Percentiles rank a stretch among this genome's conserved stretches.
These are phyloP conservation scores for Mimosa bimucronata DNA, from an alignment of 306 rosid species.

Conservation along the genomic window DNA sequence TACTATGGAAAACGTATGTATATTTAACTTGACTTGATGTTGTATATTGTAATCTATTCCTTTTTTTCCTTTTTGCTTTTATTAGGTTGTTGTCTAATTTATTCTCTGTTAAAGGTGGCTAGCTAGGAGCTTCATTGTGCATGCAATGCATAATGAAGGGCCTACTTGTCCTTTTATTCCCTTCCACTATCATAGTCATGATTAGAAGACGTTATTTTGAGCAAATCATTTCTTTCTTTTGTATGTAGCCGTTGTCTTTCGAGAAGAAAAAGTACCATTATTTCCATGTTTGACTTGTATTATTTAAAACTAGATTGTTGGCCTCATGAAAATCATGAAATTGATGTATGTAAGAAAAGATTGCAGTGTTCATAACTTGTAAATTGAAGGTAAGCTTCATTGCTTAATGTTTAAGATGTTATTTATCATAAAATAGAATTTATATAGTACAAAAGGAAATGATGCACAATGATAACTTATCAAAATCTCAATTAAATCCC, in stretches of 20 bases:
- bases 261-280: not conserved
- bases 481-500: too few relatives aligned
- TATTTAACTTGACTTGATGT: constrained; percentile 41
- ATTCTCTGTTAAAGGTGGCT: not conserved
- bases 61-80: not conserved
- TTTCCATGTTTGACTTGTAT: not conserved
- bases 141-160: constrained; percentile 24
- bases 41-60: constrained; percentile 41
- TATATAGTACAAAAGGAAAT: too few relatives aligned
- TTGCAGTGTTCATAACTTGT: too few relatives aligned
- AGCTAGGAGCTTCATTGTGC: not conserved
- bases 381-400: not conserved
- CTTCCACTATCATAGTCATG: not conserved
- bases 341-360: not conserved
- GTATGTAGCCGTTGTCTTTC: not conserved
- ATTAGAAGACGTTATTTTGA: not conserved
- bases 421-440: too few relatives aligned
- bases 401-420: not conserved
- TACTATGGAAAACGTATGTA: constrained; percentile 48
- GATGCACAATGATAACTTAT: too few relatives aligned
- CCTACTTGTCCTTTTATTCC: constrained; percentile 7
- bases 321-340: not conserved
- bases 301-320: not conserved
- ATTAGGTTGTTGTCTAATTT: not conserved
- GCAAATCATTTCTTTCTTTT: not conserved